Base-by-base conservation (phyloP, 805 yeast genomes). In the Teunomyces tritomae region DNA sequence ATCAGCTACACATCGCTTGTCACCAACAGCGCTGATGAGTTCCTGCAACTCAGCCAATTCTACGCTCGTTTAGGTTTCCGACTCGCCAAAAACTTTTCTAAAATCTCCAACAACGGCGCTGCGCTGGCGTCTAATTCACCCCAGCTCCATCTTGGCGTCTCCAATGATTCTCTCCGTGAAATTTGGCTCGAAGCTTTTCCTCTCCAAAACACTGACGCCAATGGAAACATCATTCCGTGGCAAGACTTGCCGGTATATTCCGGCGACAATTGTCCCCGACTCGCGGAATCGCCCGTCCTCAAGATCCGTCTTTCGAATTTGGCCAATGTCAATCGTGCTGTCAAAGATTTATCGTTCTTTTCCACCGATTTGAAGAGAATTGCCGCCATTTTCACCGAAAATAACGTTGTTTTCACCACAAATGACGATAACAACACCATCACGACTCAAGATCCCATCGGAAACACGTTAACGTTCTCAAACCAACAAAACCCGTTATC, bases 101-200 rank as follows among this genome's bases (percentile, higher is more conserved):
- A 84, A 52, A 78, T 62, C 70, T 61, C 64, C 59, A 46, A 70
- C 73, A 51, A 65, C 69, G 47, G 64, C 51, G 49, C 63, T 54
- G 35, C 65, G 50, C 10, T 43, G 51, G 51, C 67, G 51, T 53
- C 62, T 28, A 56, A 56, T 49, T 59, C 61, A 44, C 55, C 70
- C 43, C 57, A 58, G 35, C 54, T 62, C 28, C 62, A 72, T 11
- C 63, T 70, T 40, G 91, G 91, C 4, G 70, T 86, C 40, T 78
- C 89, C 7, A 73, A 71, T 48, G 89, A 85, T 53, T 85, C 91
- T 0, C 58, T 84, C 43, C 78, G 74, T 52, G 95, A 87, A 64
- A 65, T 80, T 27, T 87, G 95, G 95, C 62, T 87, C 41, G 87
- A 85, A 62, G 69, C 83, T 17, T 85, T 82, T 62, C 89, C 87